Evolutionary conservation across 441 rosid genomes (phyloP).

Genomic region (Euphorbia corollata): DNA sequence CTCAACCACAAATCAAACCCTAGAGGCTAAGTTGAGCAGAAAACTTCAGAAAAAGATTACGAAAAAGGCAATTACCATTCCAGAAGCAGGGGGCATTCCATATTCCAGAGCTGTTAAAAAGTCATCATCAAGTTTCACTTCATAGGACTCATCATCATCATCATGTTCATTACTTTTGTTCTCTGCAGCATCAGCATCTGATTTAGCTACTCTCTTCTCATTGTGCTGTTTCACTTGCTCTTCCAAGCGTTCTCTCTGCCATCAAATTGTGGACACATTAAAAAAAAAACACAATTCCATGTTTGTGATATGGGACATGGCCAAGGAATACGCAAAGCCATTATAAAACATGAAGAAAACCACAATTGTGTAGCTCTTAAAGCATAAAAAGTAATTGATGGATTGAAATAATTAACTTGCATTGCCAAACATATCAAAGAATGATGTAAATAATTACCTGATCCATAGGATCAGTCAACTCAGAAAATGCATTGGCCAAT

Average conservation of each 20-base stretch:
- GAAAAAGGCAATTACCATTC: constrained; percentile 50
- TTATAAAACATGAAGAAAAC: neutral
- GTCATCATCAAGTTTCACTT: constrained; percentile 68
- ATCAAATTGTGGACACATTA: constrained; percentile 13
- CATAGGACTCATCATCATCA: constrained; percentile 30
- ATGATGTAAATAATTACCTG: constrained; percentile 41
- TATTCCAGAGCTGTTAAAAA: constrained; percentile 88
- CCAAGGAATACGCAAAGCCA: neutral
- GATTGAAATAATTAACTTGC: neutral
- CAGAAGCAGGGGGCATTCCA: constrained; percentile 98
- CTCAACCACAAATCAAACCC: too few species aligned
- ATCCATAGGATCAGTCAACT: constrained; percentile 86
- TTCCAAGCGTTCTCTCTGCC: constrained; percentile 79
- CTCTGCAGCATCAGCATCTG: constrained; percentile 24
- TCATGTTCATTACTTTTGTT: too few species aligned
- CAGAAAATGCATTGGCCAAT: constrained; percentile 93
- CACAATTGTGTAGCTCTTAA: neutral
- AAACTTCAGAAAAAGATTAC: neutral
- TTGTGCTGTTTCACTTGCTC: constrained; percentile 92
- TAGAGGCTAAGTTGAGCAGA: too few species aligned
- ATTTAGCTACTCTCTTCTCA: constrained; percentile 49
- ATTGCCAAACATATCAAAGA: neutral
- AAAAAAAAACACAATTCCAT: neutral
- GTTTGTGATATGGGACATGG: neutral
- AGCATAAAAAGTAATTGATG: neutral